phyloP scores from a whole-genome alignment of 768 basidiomycete genomes.

The Lentinula boryana region DNA sequence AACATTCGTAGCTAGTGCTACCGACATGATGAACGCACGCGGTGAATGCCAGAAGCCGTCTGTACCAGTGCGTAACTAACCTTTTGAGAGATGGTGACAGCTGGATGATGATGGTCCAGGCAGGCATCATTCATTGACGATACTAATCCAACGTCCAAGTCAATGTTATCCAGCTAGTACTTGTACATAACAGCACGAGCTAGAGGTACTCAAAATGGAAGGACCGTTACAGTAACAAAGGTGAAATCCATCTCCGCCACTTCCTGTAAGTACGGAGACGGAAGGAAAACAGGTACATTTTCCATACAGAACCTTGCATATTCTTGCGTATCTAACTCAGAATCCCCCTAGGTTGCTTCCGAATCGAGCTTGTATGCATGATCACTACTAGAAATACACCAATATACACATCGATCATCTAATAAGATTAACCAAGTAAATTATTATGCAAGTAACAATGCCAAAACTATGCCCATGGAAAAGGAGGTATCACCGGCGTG shows the following conservation, averaged over 20 bases:
- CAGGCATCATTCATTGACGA: too few relatives aligned
- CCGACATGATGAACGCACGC: background rate
- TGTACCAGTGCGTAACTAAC: background rate
- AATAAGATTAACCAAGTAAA: slow-evolving; percentile 6
- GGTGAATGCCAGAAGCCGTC: background rate
- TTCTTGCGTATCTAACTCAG: background rate
- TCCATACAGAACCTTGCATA: background rate
- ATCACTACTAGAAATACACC: background rate
- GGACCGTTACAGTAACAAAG: background rate
- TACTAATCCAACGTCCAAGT: too few relatives aligned
- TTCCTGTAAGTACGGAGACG: background rate
- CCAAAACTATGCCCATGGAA: background rate
- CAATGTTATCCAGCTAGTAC: background rate
- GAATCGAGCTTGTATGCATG: background rate
- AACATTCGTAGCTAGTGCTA: background rate
- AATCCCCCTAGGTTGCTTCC: background rate
- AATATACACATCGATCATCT: background rate
- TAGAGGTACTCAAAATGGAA: background rate
- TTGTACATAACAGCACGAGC: background rate
- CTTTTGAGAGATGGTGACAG: too few relatives aligned
- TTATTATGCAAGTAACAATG: background rate
- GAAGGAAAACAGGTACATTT: background rate
- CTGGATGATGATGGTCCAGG: too few relatives aligned
- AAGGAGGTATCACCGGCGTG: background rate
- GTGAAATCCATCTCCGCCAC: background rate